Evolutionary conservation across 352 stramenopile species (phyloP).

Genomic region (Phytophthora macrochlamydospora): DNA sequence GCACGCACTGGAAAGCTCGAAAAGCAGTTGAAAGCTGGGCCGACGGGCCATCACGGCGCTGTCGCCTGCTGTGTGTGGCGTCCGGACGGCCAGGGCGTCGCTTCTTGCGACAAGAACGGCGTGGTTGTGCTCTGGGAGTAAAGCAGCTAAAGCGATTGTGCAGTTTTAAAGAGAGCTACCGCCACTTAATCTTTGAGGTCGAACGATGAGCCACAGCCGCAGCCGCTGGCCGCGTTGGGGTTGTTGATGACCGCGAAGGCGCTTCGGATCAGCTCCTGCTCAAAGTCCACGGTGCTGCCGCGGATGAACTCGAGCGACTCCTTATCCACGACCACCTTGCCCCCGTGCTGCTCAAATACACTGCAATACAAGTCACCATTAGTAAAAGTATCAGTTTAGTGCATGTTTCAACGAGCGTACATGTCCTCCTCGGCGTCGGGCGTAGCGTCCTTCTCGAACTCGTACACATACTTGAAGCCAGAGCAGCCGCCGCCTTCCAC

Average conservation of each 20-base stretch:
- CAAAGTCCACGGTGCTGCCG: constrained; percentile 95
- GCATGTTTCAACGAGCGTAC: not conserved
- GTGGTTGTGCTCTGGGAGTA: constrained; percentile 81
- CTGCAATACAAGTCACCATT: constrained; percentile 11
- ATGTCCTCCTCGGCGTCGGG: constrained; percentile 58
- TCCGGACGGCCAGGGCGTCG: constrained; percentile 60
- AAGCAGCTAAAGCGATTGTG: constrained; percentile 20
- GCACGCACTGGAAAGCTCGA: constrained; percentile 52
- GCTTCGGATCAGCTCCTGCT: constrained; percentile 97
- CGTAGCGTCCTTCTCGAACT: constrained; percentile 73
- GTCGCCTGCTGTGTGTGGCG: constrained; percentile 83
- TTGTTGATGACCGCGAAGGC: constrained; percentile 97
- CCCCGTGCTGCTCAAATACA: constrained; percentile 90
- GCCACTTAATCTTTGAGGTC: constrained; percentile 92
- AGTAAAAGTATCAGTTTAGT: not conserved
- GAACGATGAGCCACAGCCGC: constrained; percentile 98
- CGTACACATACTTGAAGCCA: constrained; percentile 94
- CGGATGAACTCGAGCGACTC: constrained; percentile 94
- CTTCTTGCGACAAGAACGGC: constrained; percentile 86
- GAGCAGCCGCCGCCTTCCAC: constrained; percentile 94
- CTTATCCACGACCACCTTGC: constrained; percentile 91
- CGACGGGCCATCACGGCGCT: constrained; percentile 60
- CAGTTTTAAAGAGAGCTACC: not conserved
- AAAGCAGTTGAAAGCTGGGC: constrained; percentile 50
- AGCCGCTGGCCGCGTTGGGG: constrained; percentile 96